Base-by-base conservation (phyloP, 768 basidiomycete genomes). In the Gloeophyllum trabeum region DNA sequence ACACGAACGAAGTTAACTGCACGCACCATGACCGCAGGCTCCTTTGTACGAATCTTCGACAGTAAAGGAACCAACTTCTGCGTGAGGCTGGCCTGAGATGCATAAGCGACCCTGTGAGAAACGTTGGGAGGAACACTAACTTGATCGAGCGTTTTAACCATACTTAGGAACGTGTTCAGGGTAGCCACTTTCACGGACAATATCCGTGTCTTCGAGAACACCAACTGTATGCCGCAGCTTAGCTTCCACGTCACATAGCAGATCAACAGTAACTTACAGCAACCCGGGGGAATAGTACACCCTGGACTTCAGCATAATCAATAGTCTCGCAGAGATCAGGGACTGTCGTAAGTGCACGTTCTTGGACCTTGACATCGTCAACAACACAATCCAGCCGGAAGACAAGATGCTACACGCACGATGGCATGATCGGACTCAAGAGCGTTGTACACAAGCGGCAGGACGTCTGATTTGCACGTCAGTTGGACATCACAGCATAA, bases 31-130 rank as follows among this genome's bases (percentile, higher is more conserved):
- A 98, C 94, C 39, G 83, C 79, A 6, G 94, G 94, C 56, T 97
- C 93, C 57, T 91, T 94, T 4, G 94, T 97, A 26, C 92, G 79
- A 48, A 98, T 96, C 58, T 90, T 96, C 0, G 92, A 84, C 20
- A 99, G 69, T 13, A 98, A 61, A 1, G 96, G 96, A 3, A 97
- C 94, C 16, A 99, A 71, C 58, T 96, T 97, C 54, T 94, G 91
- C 1, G 96, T 97, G 40, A 99, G 57, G 53, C 84, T 93, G 32
- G 76, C 65, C 84, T 35, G 19, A 42, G 16, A 16, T 10, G 28
- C 28, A 32, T 32, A 32, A 32, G 28, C 10, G 16, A 32, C 16
- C 28, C 28, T 16, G 16, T 30, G 10, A 16, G 10, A 7, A 7
- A 7, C 28, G 7, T 16, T 16, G 6, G 47, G 10, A 40, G 21